Evolutionary conservation across 768 basidiomycete genomes (phyloP).

Genomic region (Trametopsis cervina): DNA sequence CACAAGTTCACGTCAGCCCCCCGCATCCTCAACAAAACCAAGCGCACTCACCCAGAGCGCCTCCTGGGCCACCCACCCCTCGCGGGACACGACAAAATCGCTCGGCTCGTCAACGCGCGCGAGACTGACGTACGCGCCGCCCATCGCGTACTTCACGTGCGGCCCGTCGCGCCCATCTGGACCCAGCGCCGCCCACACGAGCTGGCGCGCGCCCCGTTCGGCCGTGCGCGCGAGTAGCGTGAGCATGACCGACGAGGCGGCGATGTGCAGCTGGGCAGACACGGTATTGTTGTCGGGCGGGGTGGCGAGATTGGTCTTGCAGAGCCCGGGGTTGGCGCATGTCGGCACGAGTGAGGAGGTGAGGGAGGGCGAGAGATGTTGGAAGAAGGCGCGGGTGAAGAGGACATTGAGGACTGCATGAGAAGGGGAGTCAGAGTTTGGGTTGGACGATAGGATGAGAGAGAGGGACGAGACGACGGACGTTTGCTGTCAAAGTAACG

Average conservation of each 20-base stretch:
- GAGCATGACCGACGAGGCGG: no score
- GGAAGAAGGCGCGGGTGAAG: constrained; percentile 7
- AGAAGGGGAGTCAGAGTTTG: neutral
- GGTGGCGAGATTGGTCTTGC: constrained; percentile 2
- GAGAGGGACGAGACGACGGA: neutral
- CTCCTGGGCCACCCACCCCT: constrained; percentile 24
- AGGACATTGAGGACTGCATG: constrained; percentile 4
- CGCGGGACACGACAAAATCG: constrained; percentile 25
- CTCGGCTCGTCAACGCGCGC: constrained; percentile 25
- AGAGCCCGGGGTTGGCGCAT: constrained; percentile 7
- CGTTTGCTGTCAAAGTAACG: constrained; percentile 6
- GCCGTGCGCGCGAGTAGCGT: constrained; percentile 1
- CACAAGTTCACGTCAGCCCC: neutral
- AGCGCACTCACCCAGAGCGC: constrained; percentile 27
- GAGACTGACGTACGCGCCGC: constrained; percentile 26
- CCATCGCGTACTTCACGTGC: constrained; percentile 6
- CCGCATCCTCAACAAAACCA: neutral
- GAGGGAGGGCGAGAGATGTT: constrained; percentile 1
- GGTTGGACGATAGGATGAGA: no score
- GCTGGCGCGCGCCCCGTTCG: constrained; percentile 27
- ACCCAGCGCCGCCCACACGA: constrained; percentile 29
- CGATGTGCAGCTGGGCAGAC: no score
- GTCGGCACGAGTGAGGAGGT: neutral
- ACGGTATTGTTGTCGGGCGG: neutral
- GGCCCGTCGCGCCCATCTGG: constrained; percentile 13